Evolutionary conservation across 1,284 basidiomycete genomes (phyloP), one percentile per base, ranked within the genome.

Genomic region (Ganoderma multipileum): DNA sequence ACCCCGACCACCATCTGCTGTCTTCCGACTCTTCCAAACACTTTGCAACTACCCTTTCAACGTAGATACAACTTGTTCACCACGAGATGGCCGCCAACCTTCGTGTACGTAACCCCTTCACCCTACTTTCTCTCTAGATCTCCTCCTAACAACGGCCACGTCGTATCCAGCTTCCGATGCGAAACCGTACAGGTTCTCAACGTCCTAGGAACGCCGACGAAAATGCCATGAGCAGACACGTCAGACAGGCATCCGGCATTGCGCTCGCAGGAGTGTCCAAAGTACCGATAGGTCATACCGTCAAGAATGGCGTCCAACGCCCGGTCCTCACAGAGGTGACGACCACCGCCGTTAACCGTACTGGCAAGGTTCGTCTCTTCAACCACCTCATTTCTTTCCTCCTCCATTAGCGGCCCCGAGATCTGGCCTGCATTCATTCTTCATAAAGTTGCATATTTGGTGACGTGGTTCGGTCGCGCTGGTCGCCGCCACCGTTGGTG

Each of bases 261-360:
- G 77, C 81, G 62, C 74, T 81, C 65, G 75, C 79, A 47, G 83
- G 83, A 68, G 81, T 85, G 60, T 81, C 86, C 68, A 86, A 89
- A 58, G 72, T 73, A 16, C 68, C 72, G 54, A 73, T 71, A 50
- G 72, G 73, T 30, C 69, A 74, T 64, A 71, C 86, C 74, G 81
- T 86, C 69, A 85, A 83, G 73, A 84, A 74, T 38, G 83, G 77
- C 61, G 73, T 82, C 55, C 83, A 86, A 74, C 87, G 91, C 73
- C 83, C 88, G 38, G 91, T 87, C 64, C 85, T 94, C 65, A 86
- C 87, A 70, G 92, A 94, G 81, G 91, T 94, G 70, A 91, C 90
- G 26, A 86, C 85, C 41, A 84, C 84, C 65, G 89, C 91, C 68
- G 87, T 93, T 63, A 94, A 93, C 79, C 87, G 89, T 38, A 67